Percentiles rank a stretch among this genome's conserved stretches.
Conservation (phyloP, 2,329 filamentous ascomycete genomes). For the Neurospora sp. region DNA sequence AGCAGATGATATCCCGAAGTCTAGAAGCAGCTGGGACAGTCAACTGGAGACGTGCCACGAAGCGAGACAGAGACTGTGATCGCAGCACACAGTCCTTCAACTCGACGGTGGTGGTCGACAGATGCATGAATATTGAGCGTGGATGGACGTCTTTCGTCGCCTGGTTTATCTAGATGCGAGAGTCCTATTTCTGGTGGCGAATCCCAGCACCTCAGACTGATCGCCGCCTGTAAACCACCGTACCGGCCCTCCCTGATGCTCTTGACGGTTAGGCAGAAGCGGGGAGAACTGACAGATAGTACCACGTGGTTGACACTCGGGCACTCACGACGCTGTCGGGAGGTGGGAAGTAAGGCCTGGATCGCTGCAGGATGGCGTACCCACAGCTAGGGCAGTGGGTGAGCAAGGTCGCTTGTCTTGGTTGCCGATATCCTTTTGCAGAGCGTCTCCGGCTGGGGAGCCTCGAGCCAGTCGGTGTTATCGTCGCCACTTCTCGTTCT, state of each 20-base stretch:
- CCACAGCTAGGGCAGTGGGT: background rate
- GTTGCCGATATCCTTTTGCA: background rate
- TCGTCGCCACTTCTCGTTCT: background rate
- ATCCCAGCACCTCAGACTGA: background rate
- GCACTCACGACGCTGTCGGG: background rate
- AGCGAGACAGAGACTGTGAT: background rate
- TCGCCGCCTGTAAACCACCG: background rate
- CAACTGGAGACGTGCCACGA: background rate
- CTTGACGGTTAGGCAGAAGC: background rate
- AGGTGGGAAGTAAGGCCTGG: background rate
- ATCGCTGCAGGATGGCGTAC: background rate
- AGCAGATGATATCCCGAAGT: background rate
- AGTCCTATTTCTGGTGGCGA: background rate
- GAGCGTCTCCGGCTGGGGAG: background rate
- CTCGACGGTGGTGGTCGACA: background rate
- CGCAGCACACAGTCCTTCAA: background rate
- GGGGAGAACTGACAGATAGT: background rate
- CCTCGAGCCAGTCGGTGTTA: background rate
- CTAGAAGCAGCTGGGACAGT: background rate
- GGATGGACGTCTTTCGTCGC: background rate
- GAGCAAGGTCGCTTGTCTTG: background rate
- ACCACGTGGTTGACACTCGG: background rate
- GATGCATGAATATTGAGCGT: background rate
- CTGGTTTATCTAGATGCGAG: background rate
- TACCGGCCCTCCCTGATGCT: background rate